Evolutionary conservation across 257 asterid genomes (phyloP), one percentile per base, ranked within the genome.

Genomic region (Nicotiana sylvestris): DNA sequence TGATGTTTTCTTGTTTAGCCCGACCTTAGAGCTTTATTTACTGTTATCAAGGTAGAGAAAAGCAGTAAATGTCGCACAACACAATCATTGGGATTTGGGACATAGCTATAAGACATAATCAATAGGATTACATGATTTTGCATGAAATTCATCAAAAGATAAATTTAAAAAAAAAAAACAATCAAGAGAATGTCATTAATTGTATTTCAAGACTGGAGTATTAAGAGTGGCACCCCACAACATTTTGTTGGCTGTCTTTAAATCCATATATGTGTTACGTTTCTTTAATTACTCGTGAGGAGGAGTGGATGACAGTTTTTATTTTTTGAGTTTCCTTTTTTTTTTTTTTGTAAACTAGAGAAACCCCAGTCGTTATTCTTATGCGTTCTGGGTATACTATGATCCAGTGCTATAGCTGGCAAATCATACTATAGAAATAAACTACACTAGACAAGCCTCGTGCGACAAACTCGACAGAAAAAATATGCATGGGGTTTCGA

Each of bases 271-370:
- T 39, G 51, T 43, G 3, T 55, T 55, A 18, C 11, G 10, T 17
- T 58, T 2, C 27, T 58, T 68, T 62, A 43, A 70, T 70, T 43
- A 2, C 9, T 21, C 33, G 4, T 39, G 33, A 39, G 11, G 11
- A n/a, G 33, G 78, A 43, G 51, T 7, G 51, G 51, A 43, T 2
- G 10, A 43, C 51, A 43, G 0, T 43, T 43, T 43, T 5, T 2
- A 33, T 39, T 6, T 1, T 39, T 39, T 39, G 0, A 1, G 1
- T 0, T 1, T 5, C 1, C 1, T 37, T 8, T 8, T 0, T 1
- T 43, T 0, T 7, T 39, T 39, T 39, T 1, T 0, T 7, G 2
- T 39, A 39, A 39, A 39, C 2, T 0, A 7, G 49, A 0, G 0
- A 39, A 39, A 2, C 10, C 1, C 39, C 6, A 0, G 6, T 2